Percentiles rank a stretch among this genome's conserved stretches.
phyloP scores from a whole-genome alignment of 352 stramenopile genomes.

The Phytopythium montanum region DNA sequence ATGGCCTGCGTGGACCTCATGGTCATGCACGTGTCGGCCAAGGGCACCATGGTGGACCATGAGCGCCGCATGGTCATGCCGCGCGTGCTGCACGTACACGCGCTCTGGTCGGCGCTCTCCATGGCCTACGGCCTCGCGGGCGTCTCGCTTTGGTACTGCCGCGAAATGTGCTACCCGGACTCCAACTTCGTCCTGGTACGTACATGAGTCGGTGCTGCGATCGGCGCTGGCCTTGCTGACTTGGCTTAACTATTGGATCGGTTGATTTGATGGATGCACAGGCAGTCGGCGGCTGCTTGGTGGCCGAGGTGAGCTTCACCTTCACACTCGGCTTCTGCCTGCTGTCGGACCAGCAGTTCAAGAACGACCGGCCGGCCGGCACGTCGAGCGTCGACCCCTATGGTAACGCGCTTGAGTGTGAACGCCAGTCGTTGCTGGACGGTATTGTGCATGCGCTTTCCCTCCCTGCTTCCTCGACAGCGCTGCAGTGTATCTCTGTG shows the following conservation, averaged over 20 bases:
- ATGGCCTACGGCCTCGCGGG: slow-evolving; percentile 53
- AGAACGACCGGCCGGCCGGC: slow-evolving; percentile 20
- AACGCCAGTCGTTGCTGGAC: slow-evolving; percentile 74
- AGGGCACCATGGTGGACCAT: slow-evolving; percentile 84
- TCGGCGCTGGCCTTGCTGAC: too few species aligned
- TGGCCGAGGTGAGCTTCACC: slow-evolving; percentile 72
- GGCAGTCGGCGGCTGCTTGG: slow-evolving; percentile 50
- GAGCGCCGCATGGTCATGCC: slow-evolving; percentile 87
- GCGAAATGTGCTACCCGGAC: slow-evolving; percentile 67
- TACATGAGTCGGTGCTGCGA: too few species aligned
- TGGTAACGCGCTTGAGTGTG: slow-evolving; percentile 68
- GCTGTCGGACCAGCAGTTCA: slow-evolving; percentile 33
- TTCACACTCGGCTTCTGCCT: slow-evolving; percentile 70
- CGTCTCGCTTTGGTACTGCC: slow-evolving; percentile 65
- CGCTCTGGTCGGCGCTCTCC: slow-evolving; percentile 72
- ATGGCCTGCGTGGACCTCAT: slow-evolving; percentile 85
- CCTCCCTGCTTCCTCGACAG: slow-evolving; percentile 10
- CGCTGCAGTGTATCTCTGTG: slow-evolving; percentile 5
- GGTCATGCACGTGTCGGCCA: slow-evolving; percentile 78
- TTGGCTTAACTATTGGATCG: too few species aligned
- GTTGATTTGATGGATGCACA: slow-evolving; percentile 22
- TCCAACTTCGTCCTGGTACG: slow-evolving; percentile 73
- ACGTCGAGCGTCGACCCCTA: slow-evolving; percentile 33
- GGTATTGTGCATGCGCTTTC: slow-evolving; percentile 35
- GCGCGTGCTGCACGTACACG: slow-evolving; percentile 68